Evolutionary conservation across 208 protist species (phyloP), one percentile per base, ranked within the genome.

Genomic region (Balamuthia mandrillaris): DNA sequence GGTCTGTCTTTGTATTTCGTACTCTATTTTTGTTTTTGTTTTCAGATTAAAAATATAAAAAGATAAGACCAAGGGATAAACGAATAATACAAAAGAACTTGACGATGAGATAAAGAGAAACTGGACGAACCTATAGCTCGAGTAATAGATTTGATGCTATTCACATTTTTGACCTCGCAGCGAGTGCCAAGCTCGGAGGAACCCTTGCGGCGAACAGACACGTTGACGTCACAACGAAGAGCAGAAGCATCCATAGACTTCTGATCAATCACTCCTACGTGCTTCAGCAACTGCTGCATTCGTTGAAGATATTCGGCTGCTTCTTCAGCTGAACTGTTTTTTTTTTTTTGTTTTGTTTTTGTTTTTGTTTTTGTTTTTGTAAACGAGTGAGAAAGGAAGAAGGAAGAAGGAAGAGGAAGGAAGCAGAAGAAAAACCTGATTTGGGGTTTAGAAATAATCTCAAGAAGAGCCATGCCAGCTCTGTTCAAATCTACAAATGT

Each of bases 91-190:
- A 72, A 51, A 60, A 82, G n/a, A 45, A n/a, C n/a, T n/a, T 42
- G 39, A 6, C 44, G 52, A 58, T 27, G 39, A 45, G 63, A 24
- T 35, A n/a, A 52, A 61, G 79, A 6, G 35, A 33, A 6, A n/a
- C 45, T 39, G 29, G 52, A n/a, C 65, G 31, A 47, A 83, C 85
- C 89, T 27, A 94, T 94, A 14, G 89, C 72, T 24, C 61, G 33
- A 16, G 31, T 5, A 7, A 94, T 74, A 6, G 51, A 45, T 24
- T 85, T 79, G 14, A 90, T 44, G 42, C 58, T 74, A 24, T 92
- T 93, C 65, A 94, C 61, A 82, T 94, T 94, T 63, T 94, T 94
- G 3, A 94, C 42, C 35, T 94, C 91, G 3, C 72, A 85, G 39
- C 91, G 49, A 1, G 85, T 91, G 1, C 90, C 89, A 29, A 82